A percentile compares a stretch with the other conserved stretches of the same genome.
phyloP scores from a whole-genome alignment of 2,329 filamentous ascomycete genomes.

The Clathrospora elynae region DNA sequence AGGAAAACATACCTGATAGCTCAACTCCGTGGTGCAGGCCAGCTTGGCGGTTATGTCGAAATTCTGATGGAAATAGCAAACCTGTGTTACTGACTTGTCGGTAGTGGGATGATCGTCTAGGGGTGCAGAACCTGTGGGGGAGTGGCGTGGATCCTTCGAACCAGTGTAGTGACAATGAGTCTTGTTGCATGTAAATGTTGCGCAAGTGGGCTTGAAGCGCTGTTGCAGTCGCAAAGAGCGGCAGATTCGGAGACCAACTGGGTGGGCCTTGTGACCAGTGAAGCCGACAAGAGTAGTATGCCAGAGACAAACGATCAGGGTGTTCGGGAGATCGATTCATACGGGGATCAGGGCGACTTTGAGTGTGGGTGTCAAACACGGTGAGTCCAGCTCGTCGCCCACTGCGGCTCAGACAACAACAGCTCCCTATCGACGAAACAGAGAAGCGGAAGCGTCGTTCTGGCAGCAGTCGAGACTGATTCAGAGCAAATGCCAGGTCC shows the following conservation, averaged over 20 bases:
- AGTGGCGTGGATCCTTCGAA: conserved; percentile 20
- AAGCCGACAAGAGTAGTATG: conserved; percentile 33
- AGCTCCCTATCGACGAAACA: conserved; percentile 38
- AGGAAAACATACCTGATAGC: conserved; percentile 45
- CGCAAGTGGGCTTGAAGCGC: conserved; percentile 24
- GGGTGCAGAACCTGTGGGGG: conserved; percentile 24
- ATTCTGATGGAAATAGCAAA: conserved; percentile 12
- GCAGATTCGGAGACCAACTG: conserved; percentile 29
- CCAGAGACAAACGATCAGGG: conserved; percentile 43
- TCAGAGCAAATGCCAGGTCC: conserved; percentile 46
- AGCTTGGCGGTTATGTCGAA: conserved; percentile 41
- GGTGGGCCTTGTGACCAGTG: conserved; percentile 40
- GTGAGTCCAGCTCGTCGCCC: conserved; percentile 35
- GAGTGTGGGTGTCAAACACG: conserved; percentile 40
- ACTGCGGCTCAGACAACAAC: conserved; percentile 35
- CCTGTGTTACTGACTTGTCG: conserved; percentile 19
- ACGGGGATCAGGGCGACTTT: conserved; percentile 45
- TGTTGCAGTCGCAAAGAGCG: conserved; percentile 24
- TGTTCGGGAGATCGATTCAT: conserved; percentile 46
- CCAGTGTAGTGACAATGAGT: conserved; percentile 25
- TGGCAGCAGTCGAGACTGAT: conserved; percentile 39
- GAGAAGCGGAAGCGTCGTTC: conserved; percentile 34
- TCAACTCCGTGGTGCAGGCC: conserved; percentile 41
- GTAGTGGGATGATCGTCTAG: conserved; percentile 16
- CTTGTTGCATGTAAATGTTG: conserved; percentile 32